These are phyloP conservation scores for Pleurotus giganteus DNA, from an alignment of 768 basidiomycete species.

Conservation along the genomic window DNA sequence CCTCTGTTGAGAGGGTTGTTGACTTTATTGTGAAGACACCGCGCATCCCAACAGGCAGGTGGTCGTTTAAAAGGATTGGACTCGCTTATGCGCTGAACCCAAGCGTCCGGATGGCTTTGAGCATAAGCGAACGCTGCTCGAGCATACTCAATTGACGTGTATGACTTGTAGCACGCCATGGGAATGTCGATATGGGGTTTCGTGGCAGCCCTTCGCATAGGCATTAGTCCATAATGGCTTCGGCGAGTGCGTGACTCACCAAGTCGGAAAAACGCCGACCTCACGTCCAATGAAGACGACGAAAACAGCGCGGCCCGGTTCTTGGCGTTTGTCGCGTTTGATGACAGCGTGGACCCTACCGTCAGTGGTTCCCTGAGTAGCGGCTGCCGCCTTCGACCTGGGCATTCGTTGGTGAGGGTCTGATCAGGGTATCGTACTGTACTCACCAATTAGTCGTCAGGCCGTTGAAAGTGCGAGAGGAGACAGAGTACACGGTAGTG, in stretches of 20 bases:
- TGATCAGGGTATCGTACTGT: too few relatives aligned
- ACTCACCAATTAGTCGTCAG: neutral
- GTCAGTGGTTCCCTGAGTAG: neutral
- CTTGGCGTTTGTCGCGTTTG: neutral
- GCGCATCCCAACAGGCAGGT: neutral
- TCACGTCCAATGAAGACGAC: neutral
- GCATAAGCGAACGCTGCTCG: neutral
- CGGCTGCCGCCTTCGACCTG: neutral
- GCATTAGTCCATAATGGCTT: too few relatives aligned
- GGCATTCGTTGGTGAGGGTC: too few relatives aligned
- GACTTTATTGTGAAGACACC: neutral
- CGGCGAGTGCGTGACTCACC: neutral
- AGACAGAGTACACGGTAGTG: neutral
- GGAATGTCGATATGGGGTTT: neutral
- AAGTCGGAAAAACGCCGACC: neutral
- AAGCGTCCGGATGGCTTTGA: neutral
- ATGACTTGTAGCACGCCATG: neutral
- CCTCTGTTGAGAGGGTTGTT: neutral
- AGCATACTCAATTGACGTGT: neutral
- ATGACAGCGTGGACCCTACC: neutral
- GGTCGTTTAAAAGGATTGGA: neutral
- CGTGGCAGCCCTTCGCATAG: neutral
- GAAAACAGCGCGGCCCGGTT: neutral
- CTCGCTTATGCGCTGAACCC: neutral
- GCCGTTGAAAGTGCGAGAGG: neutral